Percentiles rank a stretch among this genome's conserved stretches.
These are phyloP conservation scores for Botryotinia calthae DNA, from an alignment of 2,329 filamentous ascomycete genomes.

Conservation along the genomic window DNA sequence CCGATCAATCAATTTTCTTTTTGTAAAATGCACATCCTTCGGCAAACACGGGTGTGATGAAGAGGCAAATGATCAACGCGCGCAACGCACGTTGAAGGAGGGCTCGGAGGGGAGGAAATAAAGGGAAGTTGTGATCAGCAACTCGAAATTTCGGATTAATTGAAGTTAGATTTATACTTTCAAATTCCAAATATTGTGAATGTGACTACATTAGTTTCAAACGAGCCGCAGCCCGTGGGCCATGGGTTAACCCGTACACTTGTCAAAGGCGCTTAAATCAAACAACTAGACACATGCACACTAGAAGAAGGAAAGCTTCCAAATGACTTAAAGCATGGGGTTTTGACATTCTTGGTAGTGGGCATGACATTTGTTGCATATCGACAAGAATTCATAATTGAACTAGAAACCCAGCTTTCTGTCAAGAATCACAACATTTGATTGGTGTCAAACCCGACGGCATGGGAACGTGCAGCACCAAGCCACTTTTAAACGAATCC, in stretches of 20 bases:
- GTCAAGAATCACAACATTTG: background rate
- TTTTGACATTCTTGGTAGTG: background rate
- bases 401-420: background rate
- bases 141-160: background rate
- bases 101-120: background rate
- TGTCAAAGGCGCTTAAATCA: background rate
- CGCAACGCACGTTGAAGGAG: background rate
- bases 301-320: background rate
- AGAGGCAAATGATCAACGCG: slow-evolving; percentile 1
- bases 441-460: background rate
- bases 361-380: background rate
- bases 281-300: background rate
- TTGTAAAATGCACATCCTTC: slow-evolving; percentile 5
- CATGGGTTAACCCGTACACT: background rate
- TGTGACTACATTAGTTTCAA: background rate
- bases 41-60: slow-evolving; percentile 1
- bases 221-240: background rate
- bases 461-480: background rate
- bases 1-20: background rate
- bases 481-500: background rate
- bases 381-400: background rate
- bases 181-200: background rate
- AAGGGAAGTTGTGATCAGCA: slow-evolving; percentile 1
- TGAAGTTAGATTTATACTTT: slow-evolving; percentile 5
- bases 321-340: background rate